Percentiles rank a stretch among this genome's conserved stretches.
These are phyloP conservation scores for Curvularia hawaiiensis DNA, from an alignment of 2,329 filamentous ascomycete species.

Conservation along the genomic window DNA sequence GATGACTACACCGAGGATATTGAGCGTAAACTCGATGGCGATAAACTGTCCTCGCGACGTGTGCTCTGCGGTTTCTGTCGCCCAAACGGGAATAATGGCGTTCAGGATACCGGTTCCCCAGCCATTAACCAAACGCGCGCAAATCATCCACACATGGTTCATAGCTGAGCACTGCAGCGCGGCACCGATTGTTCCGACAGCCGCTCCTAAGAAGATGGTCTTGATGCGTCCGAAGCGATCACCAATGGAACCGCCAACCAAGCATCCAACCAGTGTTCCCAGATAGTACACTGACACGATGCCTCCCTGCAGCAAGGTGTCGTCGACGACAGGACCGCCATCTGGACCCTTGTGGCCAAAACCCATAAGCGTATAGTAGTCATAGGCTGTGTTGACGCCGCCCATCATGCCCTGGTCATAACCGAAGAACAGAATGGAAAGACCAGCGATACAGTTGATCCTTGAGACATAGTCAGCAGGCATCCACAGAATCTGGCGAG, in stretches of 20 bases:
- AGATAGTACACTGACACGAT: conserved; percentile 43
- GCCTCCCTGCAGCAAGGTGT: conserved; percentile 39
- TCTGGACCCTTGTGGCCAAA: conserved; percentile 37
- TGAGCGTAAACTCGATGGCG: conserved; percentile 74
- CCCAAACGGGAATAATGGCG: conserved; percentile 73
- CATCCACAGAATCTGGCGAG: accelerated
- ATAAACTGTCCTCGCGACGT: conserved; percentile 72
- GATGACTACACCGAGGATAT: conserved; percentile 72
- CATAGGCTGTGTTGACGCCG: conserved; percentile 39
- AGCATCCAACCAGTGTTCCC: conserved; percentile 34
- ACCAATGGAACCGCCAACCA: conserved; percentile 32
- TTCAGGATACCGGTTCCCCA: conserved; percentile 73
- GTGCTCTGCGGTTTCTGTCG: conserved; percentile 71
- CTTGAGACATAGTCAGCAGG: conserved; percentile 4
- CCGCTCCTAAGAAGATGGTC: conserved; percentile 34
- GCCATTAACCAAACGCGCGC: conserved; percentile 65
- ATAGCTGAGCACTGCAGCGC: conserved; percentile 68
- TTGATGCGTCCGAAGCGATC: conserved; percentile 37
- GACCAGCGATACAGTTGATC: conserved; percentile 39
- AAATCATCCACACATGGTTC: conserved; percentile 64
- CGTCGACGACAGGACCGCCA: conserved; percentile 30
- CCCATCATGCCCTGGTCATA: conserved; percentile 45
- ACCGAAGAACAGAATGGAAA: conserved; percentile 41
- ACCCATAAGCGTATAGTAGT: conserved; percentile 40
- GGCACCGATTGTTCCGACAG: conserved; percentile 55